These are phyloP conservation scores for Pseudogymnoascus sp. DNA, from an alignment of 2,329 filamentous ascomycete species.

Conservation along the genomic window DNA sequence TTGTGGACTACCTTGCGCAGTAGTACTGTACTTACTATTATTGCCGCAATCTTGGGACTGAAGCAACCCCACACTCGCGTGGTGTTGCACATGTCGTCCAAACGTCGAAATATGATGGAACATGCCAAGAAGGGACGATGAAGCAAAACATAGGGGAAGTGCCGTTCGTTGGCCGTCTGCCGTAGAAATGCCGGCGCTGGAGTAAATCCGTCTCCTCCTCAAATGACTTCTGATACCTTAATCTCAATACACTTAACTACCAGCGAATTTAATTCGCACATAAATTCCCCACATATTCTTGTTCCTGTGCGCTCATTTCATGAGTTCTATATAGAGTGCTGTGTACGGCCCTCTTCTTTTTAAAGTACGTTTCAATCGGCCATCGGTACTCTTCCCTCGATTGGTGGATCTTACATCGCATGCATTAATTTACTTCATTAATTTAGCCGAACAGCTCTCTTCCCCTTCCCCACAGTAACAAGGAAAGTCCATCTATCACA, in stretches of 20 bases:
- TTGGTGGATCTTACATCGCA: conserved; percentile 1
- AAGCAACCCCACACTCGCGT: background rate
- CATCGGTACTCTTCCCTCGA: background rate
- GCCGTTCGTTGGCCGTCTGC: background rate
- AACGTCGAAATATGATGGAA: background rate
- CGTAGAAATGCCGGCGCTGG: background rate
- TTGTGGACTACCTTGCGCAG: background rate
- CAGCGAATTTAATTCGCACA: background rate
- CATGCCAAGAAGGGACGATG: background rate
- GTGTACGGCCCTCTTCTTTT: background rate
- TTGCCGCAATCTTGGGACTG: background rate
- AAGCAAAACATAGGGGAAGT: background rate
- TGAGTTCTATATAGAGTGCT: background rate
- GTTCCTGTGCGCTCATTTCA: background rate
- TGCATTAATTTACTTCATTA: background rate
- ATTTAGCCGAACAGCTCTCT: background rate
- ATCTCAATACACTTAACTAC: background rate
- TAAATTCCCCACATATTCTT: background rate
- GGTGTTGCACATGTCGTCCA: background rate
- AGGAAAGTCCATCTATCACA: conserved; percentile 21
- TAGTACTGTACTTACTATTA: background rate
- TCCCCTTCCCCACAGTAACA: background rate
- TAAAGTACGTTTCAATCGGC: background rate
- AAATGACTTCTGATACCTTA: background rate
- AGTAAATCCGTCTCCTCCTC: background rate